phyloP scores from a whole-genome alignment of 176 grass and related monocot genomes.

The Puya raimondii region DNA sequence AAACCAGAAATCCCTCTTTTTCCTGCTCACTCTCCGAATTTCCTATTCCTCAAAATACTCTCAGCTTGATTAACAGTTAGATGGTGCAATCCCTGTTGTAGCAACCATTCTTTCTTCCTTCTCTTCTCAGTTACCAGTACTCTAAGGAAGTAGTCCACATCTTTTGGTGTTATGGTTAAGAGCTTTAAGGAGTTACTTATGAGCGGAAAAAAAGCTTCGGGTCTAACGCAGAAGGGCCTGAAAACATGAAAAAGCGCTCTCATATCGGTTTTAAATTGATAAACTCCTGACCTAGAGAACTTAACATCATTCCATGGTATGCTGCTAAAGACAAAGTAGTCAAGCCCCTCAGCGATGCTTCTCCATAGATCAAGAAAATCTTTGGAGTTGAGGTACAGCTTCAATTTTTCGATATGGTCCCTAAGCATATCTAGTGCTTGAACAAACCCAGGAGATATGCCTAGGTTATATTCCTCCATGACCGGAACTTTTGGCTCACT shows the following conservation, averaged over 20 bases:
- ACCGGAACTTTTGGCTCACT: slow-evolving; percentile 11
- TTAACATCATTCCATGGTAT: slow-evolving; percentile 40
- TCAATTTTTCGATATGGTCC: slow-evolving; percentile 45
- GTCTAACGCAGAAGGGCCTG: slow-evolving; percentile 60
- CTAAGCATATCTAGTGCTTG: slow-evolving; percentile 56
- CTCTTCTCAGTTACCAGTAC: slow-evolving; percentile 31
- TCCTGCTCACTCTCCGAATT: slow-evolving; percentile 11
- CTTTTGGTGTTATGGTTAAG: slow-evolving; percentile 37
- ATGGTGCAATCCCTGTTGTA: slow-evolving; percentile 45
- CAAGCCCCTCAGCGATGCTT: slow-evolving; percentile 76
- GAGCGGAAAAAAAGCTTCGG: slow-evolving; percentile 64
- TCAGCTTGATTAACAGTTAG: slow-evolving; percentile 47
- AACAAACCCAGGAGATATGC: slow-evolving; percentile 48
- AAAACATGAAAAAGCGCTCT: slow-evolving; percentile 57
- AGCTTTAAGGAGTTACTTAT: slow-evolving; percentile 61
- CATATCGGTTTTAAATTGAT: slow-evolving; percentile 58
- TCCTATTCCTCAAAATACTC: slow-evolving; percentile 53
- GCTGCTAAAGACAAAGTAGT: slow-evolving; percentile 73
- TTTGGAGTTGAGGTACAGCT: slow-evolving; percentile 61
- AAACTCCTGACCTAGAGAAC: slow-evolving; percentile 40
- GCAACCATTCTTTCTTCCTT: slow-evolving; percentile 20
- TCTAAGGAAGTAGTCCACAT: slow-evolving; percentile 41
- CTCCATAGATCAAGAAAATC: slow-evolving; percentile 97
- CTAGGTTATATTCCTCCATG: slow-evolving; percentile 47
- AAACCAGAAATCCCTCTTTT: not conserved